A percentile compares a stretch with the other conserved stretches of the same genome.
Conservation (phyloP, 495 filamentous ascomycete species). For the Podospora appendiculata region DNA sequence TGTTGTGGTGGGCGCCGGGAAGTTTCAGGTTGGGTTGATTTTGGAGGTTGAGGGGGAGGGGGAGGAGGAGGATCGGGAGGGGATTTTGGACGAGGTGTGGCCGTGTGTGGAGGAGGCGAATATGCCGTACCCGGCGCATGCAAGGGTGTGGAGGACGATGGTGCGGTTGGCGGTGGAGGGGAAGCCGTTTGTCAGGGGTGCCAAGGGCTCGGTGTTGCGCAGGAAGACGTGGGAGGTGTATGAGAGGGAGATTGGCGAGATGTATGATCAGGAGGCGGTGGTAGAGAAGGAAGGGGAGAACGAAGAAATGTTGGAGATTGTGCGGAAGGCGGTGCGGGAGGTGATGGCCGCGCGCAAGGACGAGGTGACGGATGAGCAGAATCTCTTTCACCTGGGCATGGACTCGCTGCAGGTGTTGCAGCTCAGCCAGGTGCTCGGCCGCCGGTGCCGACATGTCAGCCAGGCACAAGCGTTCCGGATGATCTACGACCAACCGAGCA, state of each 20-base stretch:
- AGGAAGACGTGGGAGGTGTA: background rate
- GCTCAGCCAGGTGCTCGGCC: background rate
- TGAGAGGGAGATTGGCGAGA: background rate
- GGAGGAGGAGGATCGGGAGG: background rate
- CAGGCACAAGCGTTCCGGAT: constrained; percentile 6
- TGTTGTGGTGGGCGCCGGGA: constrained; percentile 38
- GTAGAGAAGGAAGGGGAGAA: background rate
- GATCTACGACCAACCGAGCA: background rate
- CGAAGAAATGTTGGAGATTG: background rate
- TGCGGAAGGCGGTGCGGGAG: background rate
- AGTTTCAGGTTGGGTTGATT: constrained; percentile 38
- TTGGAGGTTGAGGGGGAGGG: constrained; percentile 28
- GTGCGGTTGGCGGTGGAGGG: background rate
- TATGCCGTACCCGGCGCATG: background rate
- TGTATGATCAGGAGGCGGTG: background rate
- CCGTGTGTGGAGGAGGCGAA: constrained; percentile 14
- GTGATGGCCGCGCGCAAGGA: background rate
- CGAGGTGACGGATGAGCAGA: background rate
- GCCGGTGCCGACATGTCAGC: background rate
- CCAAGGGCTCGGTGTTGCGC: background rate
- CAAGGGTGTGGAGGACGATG: background rate
- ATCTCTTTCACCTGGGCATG: constrained; percentile 34
- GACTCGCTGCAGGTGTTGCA: constrained; percentile 34
- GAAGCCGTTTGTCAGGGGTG: background rate
- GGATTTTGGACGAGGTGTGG: constrained; percentile 14